These are phyloP conservation scores for Leccinum subgranulosum DNA, from an alignment of 768 basidiomycete genomes.

Conservation along the genomic window DNA sequence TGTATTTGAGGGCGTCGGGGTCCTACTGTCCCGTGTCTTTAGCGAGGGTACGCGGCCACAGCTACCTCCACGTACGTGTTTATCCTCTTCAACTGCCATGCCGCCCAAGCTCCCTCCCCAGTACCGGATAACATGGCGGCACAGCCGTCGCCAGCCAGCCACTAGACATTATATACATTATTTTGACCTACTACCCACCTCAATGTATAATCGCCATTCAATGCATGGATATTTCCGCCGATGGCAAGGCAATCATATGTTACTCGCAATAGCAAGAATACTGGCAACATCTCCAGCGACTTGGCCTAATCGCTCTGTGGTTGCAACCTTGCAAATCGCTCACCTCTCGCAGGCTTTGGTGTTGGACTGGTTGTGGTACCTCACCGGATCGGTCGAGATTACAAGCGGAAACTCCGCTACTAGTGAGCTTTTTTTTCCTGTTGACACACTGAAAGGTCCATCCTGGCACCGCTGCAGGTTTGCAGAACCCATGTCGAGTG, in stretches of 20 bases:
- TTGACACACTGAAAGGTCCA: background rate
- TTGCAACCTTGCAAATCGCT: background rate
- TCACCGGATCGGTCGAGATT: conserved; percentile 5
- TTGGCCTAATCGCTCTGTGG: background rate
- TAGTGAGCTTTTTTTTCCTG: conserved; percentile 1
- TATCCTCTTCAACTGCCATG: background rate
- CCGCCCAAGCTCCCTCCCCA: conserved; percentile 20
- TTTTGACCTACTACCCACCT: conserved; percentile 30
- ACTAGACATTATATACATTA: conserved; percentile 46
- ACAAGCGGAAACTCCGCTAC: background rate
- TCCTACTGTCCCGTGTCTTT: conserved; percentile 85
- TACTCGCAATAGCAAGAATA: background rate
- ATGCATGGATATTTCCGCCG: conserved; percentile 29
- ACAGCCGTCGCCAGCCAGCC: conserved; percentile 43
- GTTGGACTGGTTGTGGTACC: conserved; percentile 4
- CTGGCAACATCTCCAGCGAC: background rate
- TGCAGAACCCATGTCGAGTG: conserved; percentile 14
- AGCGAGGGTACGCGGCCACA: conserved; percentile 80
- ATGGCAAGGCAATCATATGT: conserved; percentile 24
- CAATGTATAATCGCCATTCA: conserved; percentile 37
- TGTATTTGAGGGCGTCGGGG: conserved; percentile 93
- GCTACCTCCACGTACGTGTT: conserved; percentile 67
- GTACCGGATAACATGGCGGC: conserved; percentile 58
- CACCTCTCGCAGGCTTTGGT: conserved; percentile 2
- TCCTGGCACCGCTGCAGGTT: background rate